Evolutionary conservation across 1,139 yeast genomes (phyloP), one percentile per base, ranked within the genome.

Genomic region (Ogataea hybrid): DNA sequence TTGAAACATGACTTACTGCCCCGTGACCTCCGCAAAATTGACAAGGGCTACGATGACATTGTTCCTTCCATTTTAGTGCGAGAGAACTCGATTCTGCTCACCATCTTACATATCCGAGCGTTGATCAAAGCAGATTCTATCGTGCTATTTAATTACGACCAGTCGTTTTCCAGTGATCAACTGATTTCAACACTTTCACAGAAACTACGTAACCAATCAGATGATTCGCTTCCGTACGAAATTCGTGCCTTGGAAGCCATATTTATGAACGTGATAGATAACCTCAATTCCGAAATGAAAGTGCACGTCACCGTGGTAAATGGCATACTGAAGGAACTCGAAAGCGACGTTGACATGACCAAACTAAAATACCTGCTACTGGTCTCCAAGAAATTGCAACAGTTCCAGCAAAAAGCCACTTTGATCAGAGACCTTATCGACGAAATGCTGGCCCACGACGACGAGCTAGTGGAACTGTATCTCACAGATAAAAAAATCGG

Each of bases 181-280:
- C 84, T 94, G 58, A 81, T 92, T 73, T 85, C 87, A 58, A 97
- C 88, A 60, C 67, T 94, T 43, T 95, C 88, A 53, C 81, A 85
- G 53, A 87, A 87, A 61, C 69, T 94, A 43, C 47, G 82, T 18
- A 57, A 64, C 6, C 53, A 37, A 39, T 56, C 50, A 44, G 53
- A 49, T 35, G 57, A 50, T 43, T 54, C 56, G 23, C 51, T 70
- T 35, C 70, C 68, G 2, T 94, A 86, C 63, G 99, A 94, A 59
- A 84, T 90, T 62, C 71, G 94, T 35, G 98, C 96, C 0, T 64
- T 94, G 35, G 98, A 94, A 59, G 80, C 94, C 1, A 87, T 94
- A 11, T 74, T 94, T 49, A 81, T 90, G 34, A 84, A 87, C 48
- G 95, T 90, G 1, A 78, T 89, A 65, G 79, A 92, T 9, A 84